These are phyloP conservation scores for Boletus pseudopeckii DNA, from an alignment of 768 basidiomycete species.

Conservation along the genomic window DNA sequence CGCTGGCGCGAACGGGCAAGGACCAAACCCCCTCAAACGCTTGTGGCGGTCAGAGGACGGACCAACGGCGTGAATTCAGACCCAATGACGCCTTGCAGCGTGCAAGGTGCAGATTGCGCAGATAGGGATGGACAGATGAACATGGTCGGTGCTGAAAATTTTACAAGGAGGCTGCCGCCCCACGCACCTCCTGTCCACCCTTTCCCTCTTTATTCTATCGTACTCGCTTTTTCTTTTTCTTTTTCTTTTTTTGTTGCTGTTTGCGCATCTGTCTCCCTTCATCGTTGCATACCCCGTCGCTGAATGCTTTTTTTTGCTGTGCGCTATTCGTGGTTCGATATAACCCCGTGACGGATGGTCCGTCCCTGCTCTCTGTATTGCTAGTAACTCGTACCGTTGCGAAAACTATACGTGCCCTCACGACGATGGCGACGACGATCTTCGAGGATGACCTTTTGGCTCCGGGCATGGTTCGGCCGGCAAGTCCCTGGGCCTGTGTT, in stretches of 20 bases:
- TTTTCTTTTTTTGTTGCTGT: neutral
- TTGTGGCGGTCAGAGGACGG: conserved; percentile 26
- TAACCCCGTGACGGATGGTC: neutral
- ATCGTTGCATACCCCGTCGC: neutral
- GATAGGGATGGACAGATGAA: neutral
- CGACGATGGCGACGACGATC: too few species aligned
- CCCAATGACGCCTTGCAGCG: neutral
- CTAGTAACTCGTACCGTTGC: too few species aligned
- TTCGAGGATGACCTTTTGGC: too few species aligned
- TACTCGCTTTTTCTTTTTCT: neutral
- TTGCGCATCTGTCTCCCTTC: neutral
- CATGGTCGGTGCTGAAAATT: neutral
- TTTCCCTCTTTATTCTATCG: neutral
- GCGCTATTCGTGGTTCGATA: neutral
- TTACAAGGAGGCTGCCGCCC: neutral
- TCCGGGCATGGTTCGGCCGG: too few species aligned
- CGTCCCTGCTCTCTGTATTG: too few species aligned
- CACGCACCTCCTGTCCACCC: neutral
- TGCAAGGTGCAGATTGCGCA: neutral
- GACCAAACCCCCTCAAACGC: conserved; percentile 23
- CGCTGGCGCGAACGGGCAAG: conserved; percentile 23
- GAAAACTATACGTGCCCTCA: too few species aligned
- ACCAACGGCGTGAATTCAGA: conserved; percentile 10
- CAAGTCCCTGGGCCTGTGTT: too few species aligned
- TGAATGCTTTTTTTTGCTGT: neutral